A percentile compares a stretch with the other conserved stretches of the same genome.
phyloP scores from a whole-genome alignment of 1,139 yeast species.

The Yamadazyma mexicana region DNA sequence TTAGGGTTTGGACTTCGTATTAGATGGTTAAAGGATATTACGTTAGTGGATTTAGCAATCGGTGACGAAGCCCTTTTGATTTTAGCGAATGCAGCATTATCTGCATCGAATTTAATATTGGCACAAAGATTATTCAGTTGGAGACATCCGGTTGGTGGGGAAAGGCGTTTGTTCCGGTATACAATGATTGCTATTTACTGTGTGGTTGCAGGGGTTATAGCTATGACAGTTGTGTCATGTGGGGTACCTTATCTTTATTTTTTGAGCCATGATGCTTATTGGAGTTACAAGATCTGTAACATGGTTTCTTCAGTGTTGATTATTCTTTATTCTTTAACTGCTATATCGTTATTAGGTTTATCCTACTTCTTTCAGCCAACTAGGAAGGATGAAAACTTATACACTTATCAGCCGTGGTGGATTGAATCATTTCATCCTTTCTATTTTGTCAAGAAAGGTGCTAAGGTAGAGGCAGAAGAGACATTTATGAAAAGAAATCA shows the following conservation, averaged over 20 bases:
- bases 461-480: conserved; percentile 48
- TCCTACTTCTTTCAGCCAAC: conserved; percentile 63
- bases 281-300: conserved; percentile 56
- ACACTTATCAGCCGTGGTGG: conserved; percentile 80
- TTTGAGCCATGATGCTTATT: conserved; percentile 43
- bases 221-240: conserved; percentile 68
- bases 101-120: conserved; percentile 38
- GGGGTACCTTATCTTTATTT: conserved; percentile 62
- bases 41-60: conserved; percentile 35
- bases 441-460: conserved; percentile 54
- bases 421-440: conserved; percentile 59
- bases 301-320: conserved; percentile 59
- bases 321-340: conserved; percentile 57
- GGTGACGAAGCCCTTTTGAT: conserved; percentile 35
- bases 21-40: conserved; percentile 29
- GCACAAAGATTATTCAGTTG: conserved; percentile 75
- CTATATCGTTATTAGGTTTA: conserved; percentile 47
- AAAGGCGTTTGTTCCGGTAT: conserved; percentile 52
- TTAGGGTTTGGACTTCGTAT: conserved; percentile 34
- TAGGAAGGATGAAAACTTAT: conserved; percentile 48
- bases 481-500: conserved; percentile 51
- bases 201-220: conserved; percentile 57
- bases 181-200: conserved; percentile 53
- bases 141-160: conserved; percentile 80
- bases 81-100: conserved; percentile 33